Conservation (phyloP, 768 basidiomycete genomes). For the Phlebiopsis flavidoalba region DNA sequence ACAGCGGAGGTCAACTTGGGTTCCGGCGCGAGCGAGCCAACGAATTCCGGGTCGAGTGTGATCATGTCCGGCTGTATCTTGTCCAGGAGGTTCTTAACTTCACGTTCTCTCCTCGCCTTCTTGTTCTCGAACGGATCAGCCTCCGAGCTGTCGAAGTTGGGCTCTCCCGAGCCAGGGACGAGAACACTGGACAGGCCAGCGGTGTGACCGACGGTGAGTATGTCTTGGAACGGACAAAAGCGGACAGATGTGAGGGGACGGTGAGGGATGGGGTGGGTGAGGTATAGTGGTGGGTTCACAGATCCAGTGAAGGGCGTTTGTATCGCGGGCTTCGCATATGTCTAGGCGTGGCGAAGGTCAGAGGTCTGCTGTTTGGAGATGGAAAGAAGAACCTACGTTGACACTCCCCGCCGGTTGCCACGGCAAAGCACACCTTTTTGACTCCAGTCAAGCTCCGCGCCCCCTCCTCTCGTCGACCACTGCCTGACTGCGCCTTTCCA, state of each 20-base stretch:
- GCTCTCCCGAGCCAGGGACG: slow-evolving; percentile 89
- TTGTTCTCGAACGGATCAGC: slow-evolving; percentile 93
- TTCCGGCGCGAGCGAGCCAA: slow-evolving; percentile 63
- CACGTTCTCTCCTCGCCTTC: slow-evolving; percentile 78
- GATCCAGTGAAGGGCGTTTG: slow-evolving; percentile 43
- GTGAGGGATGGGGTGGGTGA: slow-evolving; percentile 81
- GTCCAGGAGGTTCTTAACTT: slow-evolving; percentile 86
- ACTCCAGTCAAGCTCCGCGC: slow-evolving; percentile 78
- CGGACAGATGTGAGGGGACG: slow-evolving; percentile 69
- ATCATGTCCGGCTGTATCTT: slow-evolving; percentile 93
- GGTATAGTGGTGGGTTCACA: slow-evolving; percentile 73
- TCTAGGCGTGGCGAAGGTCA: background rate
- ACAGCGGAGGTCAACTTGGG: slow-evolving; percentile 52
- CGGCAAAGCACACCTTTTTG: slow-evolving; percentile 76
- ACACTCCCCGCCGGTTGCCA: slow-evolving; percentile 80
- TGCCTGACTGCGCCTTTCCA: slow-evolving; percentile 85
- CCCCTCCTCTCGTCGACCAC: slow-evolving; percentile 69
- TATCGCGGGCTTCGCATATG: slow-evolving; percentile 63
- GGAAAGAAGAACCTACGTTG: slow-evolving; percentile 46
- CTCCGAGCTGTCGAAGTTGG: slow-evolving; percentile 91
- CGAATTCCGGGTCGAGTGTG: slow-evolving; percentile 70
- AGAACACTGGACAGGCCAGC: slow-evolving; percentile 80
- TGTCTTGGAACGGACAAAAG: slow-evolving; percentile 90
- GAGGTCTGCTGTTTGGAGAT: background rate
- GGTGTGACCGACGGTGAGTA: slow-evolving; percentile 74